phyloP scores from a whole-genome alignment of 1,284 basidiomycete species.

The Tilletia indica region DNA sequence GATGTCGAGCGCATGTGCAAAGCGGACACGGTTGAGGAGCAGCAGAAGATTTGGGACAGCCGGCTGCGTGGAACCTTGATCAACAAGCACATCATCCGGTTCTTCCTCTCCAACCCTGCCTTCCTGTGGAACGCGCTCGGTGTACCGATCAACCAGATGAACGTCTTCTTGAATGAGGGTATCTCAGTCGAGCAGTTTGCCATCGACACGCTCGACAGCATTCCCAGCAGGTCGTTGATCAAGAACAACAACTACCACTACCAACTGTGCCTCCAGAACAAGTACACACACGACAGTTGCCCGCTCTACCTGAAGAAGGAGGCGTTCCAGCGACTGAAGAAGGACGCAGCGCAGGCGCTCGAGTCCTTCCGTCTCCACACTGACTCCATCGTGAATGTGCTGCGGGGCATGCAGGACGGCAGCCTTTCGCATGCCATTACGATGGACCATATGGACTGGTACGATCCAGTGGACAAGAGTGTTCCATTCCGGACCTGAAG shows the following conservation, averaged over 20 bases:
- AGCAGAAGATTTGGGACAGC: slow-evolving; percentile 68
- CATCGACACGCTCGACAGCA: slow-evolving; percentile 54
- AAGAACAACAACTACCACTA: slow-evolving; percentile 55
- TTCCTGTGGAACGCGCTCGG: slow-evolving; percentile 83
- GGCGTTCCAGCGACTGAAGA: slow-evolving; percentile 66
- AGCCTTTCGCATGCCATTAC: slow-evolving; percentile 60
- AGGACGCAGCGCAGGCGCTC: slow-evolving; percentile 61
- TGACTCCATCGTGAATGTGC: slow-evolving; percentile 71
- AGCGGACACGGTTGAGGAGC: slow-evolving; percentile 65
- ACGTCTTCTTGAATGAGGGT: slow-evolving; percentile 69
- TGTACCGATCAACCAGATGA: slow-evolving; percentile 73
- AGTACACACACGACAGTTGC: slow-evolving; percentile 69
- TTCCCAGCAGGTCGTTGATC: slow-evolving; percentile 44
- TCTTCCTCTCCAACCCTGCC: slow-evolving; percentile 61
- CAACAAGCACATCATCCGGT: slow-evolving; percentile 65
- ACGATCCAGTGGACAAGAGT: neutral
- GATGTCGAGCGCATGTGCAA: slow-evolving; percentile 66
- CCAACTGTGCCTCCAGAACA: slow-evolving; percentile 64
- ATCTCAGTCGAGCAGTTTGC: slow-evolving; percentile 55
- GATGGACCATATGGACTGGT: slow-evolving; percentile 77
- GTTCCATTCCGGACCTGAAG: slow-evolving; percentile 22
- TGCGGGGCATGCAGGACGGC: slow-evolving; percentile 54
- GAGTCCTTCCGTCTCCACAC: slow-evolving; percentile 75
- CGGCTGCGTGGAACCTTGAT: slow-evolving; percentile 68
- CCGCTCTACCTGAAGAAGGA: slow-evolving; percentile 71